These are phyloP conservation scores for Aeschynomene evenia DNA, from an alignment of 306 rosid genomes.

Conservation along the genomic window DNA sequence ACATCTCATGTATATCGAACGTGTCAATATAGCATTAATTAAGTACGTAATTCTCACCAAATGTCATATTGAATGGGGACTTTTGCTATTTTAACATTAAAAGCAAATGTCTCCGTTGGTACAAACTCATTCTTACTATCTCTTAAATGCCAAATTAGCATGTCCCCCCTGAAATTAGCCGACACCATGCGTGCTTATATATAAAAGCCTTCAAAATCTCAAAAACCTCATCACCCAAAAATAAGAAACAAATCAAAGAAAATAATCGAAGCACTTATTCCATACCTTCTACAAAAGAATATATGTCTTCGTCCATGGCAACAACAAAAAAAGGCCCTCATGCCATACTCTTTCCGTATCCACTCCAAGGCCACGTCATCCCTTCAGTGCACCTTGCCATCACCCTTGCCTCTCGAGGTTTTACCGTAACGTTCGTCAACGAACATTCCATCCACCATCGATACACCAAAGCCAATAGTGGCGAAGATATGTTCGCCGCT, in stretches of 20 bases:
- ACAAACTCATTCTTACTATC: too few relatives aligned
- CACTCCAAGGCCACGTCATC: slow-evolving; percentile 69
- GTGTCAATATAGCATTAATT: too few relatives aligned
- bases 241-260: too few relatives aligned
- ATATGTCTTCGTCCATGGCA: slow-evolving; percentile 34
- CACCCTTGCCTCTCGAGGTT: slow-evolving; percentile 56
- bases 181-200: too few relatives aligned
- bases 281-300: background rate
- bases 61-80: too few relatives aligned
- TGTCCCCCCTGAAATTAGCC: too few relatives aligned
- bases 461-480: slow-evolving; percentile 29
- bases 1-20: too few relatives aligned
- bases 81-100: too few relatives aligned
- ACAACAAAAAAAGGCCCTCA: slow-evolving; percentile 39
- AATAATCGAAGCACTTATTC: too few relatives aligned
- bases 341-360: slow-evolving; percentile 55
- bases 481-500: slow-evolving; percentile 34
- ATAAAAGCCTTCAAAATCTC: background rate
- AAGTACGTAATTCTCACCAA: too few relatives aligned
- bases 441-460: slow-evolving; percentile 52
- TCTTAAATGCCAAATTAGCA: too few relatives aligned
- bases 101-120: too few relatives aligned
- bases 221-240: background rate
- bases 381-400: slow-evolving; percentile 56
- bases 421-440: slow-evolving; percentile 60